phyloP scores from a whole-genome alignment of 75 land plant species.

The Sequoia sempervirens region DNA sequence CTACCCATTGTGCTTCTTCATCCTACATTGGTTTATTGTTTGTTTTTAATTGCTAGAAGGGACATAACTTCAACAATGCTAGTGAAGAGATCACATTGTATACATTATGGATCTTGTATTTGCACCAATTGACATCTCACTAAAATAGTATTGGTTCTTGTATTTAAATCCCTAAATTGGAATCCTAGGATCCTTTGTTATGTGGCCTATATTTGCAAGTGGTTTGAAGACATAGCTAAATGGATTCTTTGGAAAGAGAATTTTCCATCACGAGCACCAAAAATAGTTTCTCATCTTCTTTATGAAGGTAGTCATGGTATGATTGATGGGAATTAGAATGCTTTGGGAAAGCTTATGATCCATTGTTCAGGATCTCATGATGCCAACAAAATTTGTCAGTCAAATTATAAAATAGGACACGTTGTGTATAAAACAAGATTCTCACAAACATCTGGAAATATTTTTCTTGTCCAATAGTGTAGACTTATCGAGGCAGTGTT shows the following conservation, averaged over 20 bases:
- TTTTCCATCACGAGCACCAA: slow-evolving; percentile 78
- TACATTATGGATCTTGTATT: slow-evolving; percentile 23
- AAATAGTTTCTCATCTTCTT: slow-evolving; percentile 84
- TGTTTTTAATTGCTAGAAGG: not conserved
- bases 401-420: slow-evolving; percentile 51
- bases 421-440: slow-evolving; percentile 87
- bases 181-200: slow-evolving; percentile 60
- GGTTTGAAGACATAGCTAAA: slow-evolving; percentile 71
- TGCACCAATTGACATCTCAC: slow-evolving; percentile 49
- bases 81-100: slow-evolving; percentile 54
- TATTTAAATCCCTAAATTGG: slow-evolving; percentile 66
- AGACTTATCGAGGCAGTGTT: too few relatives aligned
- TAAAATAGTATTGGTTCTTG: slow-evolving; percentile 51
- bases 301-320: slow-evolving; percentile 48
- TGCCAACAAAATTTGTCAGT: slow-evolving; percentile 20
- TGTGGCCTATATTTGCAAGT: slow-evolving; percentile 67
- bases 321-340: slow-evolving; percentile 83
- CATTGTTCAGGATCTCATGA: slow-evolving; percentile 80
- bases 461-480: slow-evolving; percentile 75
- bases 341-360: slow-evolving; percentile 83
- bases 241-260: slow-evolving; percentile 85
- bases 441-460: slow-evolving; percentile 84
- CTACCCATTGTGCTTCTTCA: not conserved
- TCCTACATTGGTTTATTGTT: not conserved
- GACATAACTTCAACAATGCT: slow-evolving; percentile 13